Conservation (phyloP, 352 stramenopile species). For the Peronospora belbahrii region DNA sequence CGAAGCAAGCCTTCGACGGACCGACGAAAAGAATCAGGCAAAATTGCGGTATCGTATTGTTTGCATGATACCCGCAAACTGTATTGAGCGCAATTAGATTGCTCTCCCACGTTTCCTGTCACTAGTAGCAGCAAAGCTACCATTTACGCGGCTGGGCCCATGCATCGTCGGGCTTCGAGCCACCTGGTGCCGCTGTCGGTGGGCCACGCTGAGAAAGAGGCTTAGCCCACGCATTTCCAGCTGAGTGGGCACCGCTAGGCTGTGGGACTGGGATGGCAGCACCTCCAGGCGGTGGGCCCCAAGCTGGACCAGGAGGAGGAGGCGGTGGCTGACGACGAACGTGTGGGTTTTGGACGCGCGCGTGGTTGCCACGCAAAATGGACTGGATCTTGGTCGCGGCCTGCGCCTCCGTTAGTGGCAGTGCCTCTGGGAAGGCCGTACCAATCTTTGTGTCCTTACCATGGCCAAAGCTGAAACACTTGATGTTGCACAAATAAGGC, state of each 20-base stretch:
- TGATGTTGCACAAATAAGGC: conserved; percentile 85
- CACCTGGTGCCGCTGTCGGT: conserved; percentile 1
- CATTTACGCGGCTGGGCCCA: conserved; percentile 69
- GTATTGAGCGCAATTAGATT: background rate
- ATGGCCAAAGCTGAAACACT: conserved; percentile 80
- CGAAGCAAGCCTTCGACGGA: conserved; percentile 12
- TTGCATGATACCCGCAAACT: conserved; percentile 2
- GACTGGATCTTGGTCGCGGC: conserved; percentile 73
- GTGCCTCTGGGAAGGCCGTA: conserved; percentile 68
- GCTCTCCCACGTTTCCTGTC: background rate
- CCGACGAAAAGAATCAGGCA: background rate
- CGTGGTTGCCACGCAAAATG: conserved; percentile 39
- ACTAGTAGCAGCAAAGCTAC: conserved; percentile 13
- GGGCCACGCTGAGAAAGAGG: conserved; percentile 14
- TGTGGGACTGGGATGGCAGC: conserved; percentile 13
- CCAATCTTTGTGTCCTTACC: conserved; percentile 73
- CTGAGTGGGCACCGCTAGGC: conserved; percentile 3
- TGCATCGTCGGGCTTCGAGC: conserved; percentile 23
- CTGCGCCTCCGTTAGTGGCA: conserved; percentile 62
- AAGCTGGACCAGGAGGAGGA: conserved; percentile 27
- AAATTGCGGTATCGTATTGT: conserved; percentile 7
- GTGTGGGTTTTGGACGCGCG: conserved; percentile 26
- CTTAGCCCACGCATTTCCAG: conserved; percentile 29
- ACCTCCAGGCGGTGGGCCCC: conserved; percentile 33
- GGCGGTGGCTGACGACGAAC: conserved; percentile 25